A percentile compares a stretch with the other conserved stretches of the same genome.
Conservation (phyloP, 1,284 basidiomycete genomes). For the Peniophora sp. region DNA sequence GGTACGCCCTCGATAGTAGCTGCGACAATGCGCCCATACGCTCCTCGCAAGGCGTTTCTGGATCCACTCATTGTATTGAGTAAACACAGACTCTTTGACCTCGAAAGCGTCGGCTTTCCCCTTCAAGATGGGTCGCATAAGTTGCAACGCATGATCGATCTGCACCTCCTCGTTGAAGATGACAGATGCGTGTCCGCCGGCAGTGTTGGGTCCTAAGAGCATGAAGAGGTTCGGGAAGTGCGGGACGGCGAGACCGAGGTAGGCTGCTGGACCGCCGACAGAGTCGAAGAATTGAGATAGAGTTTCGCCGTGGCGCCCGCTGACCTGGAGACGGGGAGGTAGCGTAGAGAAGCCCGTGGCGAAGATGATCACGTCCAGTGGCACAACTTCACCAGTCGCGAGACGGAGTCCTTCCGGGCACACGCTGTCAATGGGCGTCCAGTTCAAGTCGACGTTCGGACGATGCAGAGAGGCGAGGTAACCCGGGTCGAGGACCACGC, state of each 20-base stretch:
- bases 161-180: slow-evolving; percentile 45
- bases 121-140: slow-evolving; percentile 39
- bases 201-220: slow-evolving; percentile 41
- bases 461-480: slow-evolving; percentile 42
- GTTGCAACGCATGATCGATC: slow-evolving; percentile 35
- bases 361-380: slow-evolving; percentile 44
- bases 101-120: slow-evolving; percentile 38
- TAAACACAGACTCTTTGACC: slow-evolving; percentile 31
- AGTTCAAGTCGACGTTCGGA: slow-evolving; percentile 42
- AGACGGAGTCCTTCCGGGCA: slow-evolving; percentile 37
- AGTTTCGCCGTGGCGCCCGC: slow-evolving; percentile 29
- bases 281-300: slow-evolving; percentile 32
- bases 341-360: slow-evolving; percentile 37
- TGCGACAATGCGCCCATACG: slow-evolving; percentile 42
- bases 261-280: slow-evolving; percentile 38
- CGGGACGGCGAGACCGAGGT: slow-evolving; percentile 38
- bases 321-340: slow-evolving; percentile 15
- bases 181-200: slow-evolving; percentile 44
- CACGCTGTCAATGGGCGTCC: slow-evolving; percentile 34
- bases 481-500: slow-evolving; percentile 45
- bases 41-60: slow-evolving; percentile 33
- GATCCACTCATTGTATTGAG: slow-evolving; percentile 38
- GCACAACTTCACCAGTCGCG: slow-evolving; percentile 36
- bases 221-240: slow-evolving; percentile 44
- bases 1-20: slow-evolving; percentile 35